Conservation (phyloP, 768 basidiomycete genomes). For the Terana coerulea region DNA sequence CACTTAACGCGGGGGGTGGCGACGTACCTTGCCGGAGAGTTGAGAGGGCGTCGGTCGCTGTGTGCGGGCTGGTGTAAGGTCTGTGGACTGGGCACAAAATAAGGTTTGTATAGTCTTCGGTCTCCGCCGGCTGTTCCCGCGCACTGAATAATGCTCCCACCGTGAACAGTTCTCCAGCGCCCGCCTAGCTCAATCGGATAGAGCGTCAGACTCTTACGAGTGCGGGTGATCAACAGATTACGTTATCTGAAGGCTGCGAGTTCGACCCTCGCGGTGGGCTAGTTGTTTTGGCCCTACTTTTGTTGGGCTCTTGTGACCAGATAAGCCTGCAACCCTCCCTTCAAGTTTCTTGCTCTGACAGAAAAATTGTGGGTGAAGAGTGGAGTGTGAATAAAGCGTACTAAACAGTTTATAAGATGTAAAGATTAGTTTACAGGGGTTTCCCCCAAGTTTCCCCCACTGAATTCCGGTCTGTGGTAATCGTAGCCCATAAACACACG, state of each 20-base stretch:
- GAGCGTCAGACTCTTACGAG: constrained; percentile 61
- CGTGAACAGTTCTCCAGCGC: constrained; percentile 19
- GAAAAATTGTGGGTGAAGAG: too few species aligned
- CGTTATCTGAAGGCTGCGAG: constrained; percentile 57
- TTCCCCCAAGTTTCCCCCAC: too few species aligned
- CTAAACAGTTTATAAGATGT: too few species aligned
- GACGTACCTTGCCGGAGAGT: constrained; percentile 12
- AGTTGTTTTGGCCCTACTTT: constrained; percentile 31
- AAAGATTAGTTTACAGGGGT: too few species aligned
- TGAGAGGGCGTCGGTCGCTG: constrained; percentile 15
- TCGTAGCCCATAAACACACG: too few species aligned
- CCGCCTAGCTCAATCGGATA: constrained; percentile 69
- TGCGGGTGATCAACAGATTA: constrained; percentile 10
- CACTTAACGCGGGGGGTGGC: background rate
- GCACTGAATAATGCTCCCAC: background rate
- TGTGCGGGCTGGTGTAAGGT: constrained; percentile 5
- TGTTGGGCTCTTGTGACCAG: too few species aligned
- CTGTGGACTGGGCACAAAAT: constrained; percentile 12
- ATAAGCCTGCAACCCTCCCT: too few species aligned
- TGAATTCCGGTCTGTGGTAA: too few species aligned
- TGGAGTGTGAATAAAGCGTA: too few species aligned
- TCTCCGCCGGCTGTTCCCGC: constrained; percentile 12
- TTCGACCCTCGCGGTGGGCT: constrained; percentile 65
- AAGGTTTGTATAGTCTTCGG: constrained; percentile 9
- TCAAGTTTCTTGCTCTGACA: too few species aligned